Percentiles rank a stretch among this genome's conserved stretches.
Evolutionary conservation across 495 filamentous ascomycete genomes (phyloP).

Genomic region (Neurospora pannonica): DNA sequence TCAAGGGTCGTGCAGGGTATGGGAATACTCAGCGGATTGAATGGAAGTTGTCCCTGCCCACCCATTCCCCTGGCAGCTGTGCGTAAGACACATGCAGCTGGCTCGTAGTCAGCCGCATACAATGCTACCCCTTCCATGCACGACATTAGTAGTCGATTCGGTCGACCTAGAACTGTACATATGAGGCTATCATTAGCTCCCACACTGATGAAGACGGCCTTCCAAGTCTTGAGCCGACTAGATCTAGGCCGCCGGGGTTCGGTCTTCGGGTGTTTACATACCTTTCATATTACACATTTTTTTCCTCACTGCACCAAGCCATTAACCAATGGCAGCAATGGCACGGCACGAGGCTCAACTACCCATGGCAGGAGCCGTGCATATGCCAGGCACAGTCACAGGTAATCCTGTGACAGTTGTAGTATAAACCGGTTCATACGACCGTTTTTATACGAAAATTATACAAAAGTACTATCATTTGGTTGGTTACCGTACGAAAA

Average conservation of each 20-base stretch:
- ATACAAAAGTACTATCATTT: no score
- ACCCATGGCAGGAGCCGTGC: no score
- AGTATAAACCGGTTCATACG: no score
- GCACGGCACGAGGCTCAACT: no score
- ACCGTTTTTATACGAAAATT: no score
- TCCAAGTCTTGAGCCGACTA: background rate
- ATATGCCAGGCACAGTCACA: no score
- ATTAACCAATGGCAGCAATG: no score
- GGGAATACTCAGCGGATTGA: background rate
- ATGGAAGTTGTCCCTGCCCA: background rate
- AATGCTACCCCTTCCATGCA: background rate
- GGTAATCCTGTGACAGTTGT: no score
- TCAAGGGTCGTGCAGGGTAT: background rate
- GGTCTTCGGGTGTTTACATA: background rate
- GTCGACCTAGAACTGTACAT: background rate
- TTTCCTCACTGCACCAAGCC: background rate
- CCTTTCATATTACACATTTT: background rate
- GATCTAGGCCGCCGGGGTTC: background rate
- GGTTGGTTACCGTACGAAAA: no score
- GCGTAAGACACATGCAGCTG: background rate
- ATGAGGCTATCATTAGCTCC: background rate
- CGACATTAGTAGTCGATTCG: background rate
- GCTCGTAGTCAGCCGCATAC: background rate
- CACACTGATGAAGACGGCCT: background rate
- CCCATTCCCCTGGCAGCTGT: background rate